Base-by-base conservation (phyloP, 2,329 filamentous ascomycete species). In the Sporothrix globosa region DNA sequence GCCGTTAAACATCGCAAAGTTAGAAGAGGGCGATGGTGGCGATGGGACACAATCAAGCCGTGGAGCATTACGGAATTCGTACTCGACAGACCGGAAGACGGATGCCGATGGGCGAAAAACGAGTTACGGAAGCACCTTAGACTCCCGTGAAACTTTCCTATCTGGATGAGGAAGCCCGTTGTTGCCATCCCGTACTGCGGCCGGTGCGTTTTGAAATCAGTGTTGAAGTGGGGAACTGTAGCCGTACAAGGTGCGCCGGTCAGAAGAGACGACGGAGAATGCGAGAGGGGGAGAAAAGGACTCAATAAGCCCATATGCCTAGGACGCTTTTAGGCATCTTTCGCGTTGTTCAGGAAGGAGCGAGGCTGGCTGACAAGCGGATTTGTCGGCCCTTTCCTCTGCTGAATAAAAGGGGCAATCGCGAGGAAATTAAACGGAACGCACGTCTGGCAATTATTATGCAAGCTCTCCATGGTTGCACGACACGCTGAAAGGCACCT, bases 371-470 rank as follows among this genome's bases (percentile, higher is more conserved):
- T 27, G 61, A 41, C 11, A 60, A 44, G 39, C 19, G 19, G 56
- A 10, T 44, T 60, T 34, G 56, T 30, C 56, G 56, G 19, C 34
- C 44, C 27, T 52, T 30, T 50, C 44, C 39, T 5, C 11, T 58
- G 41, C 14, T 65, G 21, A 50, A 53, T 10, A 44, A 67, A 67
- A 54, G 50, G 65, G 48, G 65, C 48, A 27, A 41, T 53, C 65
- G 30, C 34, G 34, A 60, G 56, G 24, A 54, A 53, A 54, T 24
- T 4, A 9, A 34, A n/a, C 24, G 30, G 58, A 24, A 61, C 4
- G 58, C 19, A 24, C 39, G 21, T 24, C 58, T 17, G 21, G 39
- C 10, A 6, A 44, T 4, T 11, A 41, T 60, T n/a, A 60, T 60
- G 17, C 30, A 60, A 9, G n/a, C n/a, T 13, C 10, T n/a, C 19